Base-by-base conservation (phyloP, 192 early-diverging fungal species). In the Linnemannia zychae region DNA sequence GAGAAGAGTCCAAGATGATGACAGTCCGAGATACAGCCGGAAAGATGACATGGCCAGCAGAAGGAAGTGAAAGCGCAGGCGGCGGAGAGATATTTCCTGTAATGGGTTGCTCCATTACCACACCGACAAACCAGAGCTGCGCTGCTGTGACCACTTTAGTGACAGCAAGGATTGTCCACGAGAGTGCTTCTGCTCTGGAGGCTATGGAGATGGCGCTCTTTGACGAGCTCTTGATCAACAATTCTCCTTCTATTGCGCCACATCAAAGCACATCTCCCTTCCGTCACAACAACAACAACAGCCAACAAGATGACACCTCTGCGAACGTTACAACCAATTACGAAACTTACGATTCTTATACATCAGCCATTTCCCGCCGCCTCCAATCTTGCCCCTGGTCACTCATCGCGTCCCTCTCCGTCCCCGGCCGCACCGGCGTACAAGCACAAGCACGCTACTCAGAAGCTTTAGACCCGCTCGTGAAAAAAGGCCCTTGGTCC, bases 381-480 rank as follows among this genome's bases (percentile, higher is more conserved):
- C 69, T 84, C 44, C 0, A 37, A 11, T 4, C 12, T 1, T 78
- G 82, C 44, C 83, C 67, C 1, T 87, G 57, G 92, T 87, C 72
- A n/a, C 47, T 6, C 63, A 92, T 84, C 82, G 85, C 40, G 24
- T 60, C 13, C 38, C 50, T 46, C 78, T 78, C 75, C 84, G 89
- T 91, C 31, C 89, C 89, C 7, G 89, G 90, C 46, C 68, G 92
- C 66, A 90, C 90, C 4, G 92, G 92, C 1, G 91, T 92, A 52
- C 92, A 92, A 67, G 91, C 90, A 28, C 92, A 92, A 68, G 92
- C 92, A 40, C 87, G 92, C 13, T 92, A 89, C 89, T 90, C 90
- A 17, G 92, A 92, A 78, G 92, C 92, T 1, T 53, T 92, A 16
- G 90, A 92, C 70, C 92, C 92, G 9, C 79, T 67, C 37, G 92